Base-by-base conservation (phyloP, 345 rosid genomes). In the Cardamine chenopodiifolia region DNA sequence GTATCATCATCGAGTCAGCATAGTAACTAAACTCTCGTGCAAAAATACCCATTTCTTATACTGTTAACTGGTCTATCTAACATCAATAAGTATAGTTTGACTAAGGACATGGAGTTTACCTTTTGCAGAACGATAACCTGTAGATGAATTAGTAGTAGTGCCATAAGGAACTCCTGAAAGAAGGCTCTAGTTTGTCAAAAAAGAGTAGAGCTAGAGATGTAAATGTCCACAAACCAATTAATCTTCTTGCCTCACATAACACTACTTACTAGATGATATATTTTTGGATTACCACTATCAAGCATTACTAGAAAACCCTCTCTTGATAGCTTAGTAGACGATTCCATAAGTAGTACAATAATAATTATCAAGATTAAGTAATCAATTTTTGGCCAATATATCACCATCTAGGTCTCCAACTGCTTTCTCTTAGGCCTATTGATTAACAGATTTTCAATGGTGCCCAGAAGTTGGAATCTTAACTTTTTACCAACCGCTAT, bases 81-180 rank as follows among this genome's bases (percentile, higher is more conserved):
- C 52, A 66, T 12, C 57, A 45, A 20, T 45, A 42, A 52, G 61
- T 64, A 23, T 23, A 77, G 56, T 28, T 49, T 71, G 68, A 58
- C 72, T 50, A 49, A 71, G 40, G 62, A 65, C 62, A 65, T 31
- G 35, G 76, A 69, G 80, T 87, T 85, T 90, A 95, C 97, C 99
- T 92, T 95, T 95, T 80, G 83, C 93, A 82, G 72, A 85, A 86
- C 83, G 81, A 90, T 84, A 92, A 83, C 86, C 90, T 81, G 87
- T 90, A 81, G 97, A 86, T 70, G 93, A 78, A 87, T 78, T 82
- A 90, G 85, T 80, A 74, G 93, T 72, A 85, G 79, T 86, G 83
- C 89, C 96, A 87, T 80, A 95, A 66, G 97, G 90, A 83, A 82
- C 82, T 86, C 97, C 99, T 95, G 97, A 86, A 95, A 91, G n/a